Base-by-base conservation (phyloP, 805 yeast species). In the Ascoidea rubescens region DNA sequence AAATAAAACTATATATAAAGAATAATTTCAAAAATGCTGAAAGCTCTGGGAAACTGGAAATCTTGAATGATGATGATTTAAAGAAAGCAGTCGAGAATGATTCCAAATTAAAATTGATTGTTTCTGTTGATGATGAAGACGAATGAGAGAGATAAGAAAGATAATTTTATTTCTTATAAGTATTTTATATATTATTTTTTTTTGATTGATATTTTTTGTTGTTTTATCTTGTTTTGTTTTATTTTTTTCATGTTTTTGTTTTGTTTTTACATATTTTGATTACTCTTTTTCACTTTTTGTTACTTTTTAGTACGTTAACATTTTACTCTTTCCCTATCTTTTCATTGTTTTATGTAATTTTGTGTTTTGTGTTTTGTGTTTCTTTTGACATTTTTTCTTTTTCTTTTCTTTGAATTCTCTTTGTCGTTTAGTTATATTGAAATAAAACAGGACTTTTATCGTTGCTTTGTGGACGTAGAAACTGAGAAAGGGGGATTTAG, bases 1-100 rank as follows among this genome's bases (percentile, higher is more conserved):
- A 52, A 33, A 67, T 72, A 48, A 67, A 61, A 50, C 58, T 73
- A 50, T 72, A 62, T 55, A 60, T 71, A 52, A 71, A 71, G 56
- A 53, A 46, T 16, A 49, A 49, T 16, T 67, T 66, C 56, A 74
- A 71, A 56, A 67, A 66, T 56, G 75, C 71, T 55, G 74, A 52
- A 14, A 52, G 68, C 50, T 69, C 67, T 51, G 53, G 62, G 52
- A 64, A 63, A 32, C 67, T 66, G 46, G 60, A 53, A 45, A 53
- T 56, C 37, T 51, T 50, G 43, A 43, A 33, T 5, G 58, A 56
- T 42, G 58, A 56, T 37, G 17, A 44, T 21, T 52, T 56, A 48
- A 47, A 48, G 33, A 45, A 32, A 37, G 44, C 54, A 8, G 54
- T 48, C 54, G 48, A n/a, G 48, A 53, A 47, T 43, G 57, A 59